Percentiles rank a stretch among this genome's conserved stretches.
Evolutionary conservation across 106 monocot species (phyloP).

Genomic region (Dioscorea zingiberensis): DNA sequence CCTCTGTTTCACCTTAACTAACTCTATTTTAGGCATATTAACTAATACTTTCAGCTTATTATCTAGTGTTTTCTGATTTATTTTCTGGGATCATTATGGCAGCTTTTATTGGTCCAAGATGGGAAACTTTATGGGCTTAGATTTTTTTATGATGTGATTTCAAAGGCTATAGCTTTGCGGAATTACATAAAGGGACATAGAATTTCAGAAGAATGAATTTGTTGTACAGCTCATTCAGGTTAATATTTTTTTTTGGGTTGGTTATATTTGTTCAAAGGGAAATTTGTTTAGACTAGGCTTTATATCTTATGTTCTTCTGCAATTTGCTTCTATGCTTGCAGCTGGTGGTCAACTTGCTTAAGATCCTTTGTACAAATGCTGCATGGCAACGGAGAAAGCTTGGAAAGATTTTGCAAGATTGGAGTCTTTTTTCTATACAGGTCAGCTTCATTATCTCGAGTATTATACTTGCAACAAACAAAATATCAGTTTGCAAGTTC

Average conservation of each 20-base stretch:
- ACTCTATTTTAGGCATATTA: no score
- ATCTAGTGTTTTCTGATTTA: not conserved
- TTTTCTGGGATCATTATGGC: slow-evolving; percentile 19
- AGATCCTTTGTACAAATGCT: slow-evolving; percentile 89
- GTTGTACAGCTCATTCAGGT: slow-evolving; percentile 81
- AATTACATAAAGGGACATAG: slow-evolving; percentile 42
- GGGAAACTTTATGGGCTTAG: slow-evolving; percentile 76
- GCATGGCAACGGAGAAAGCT: slow-evolving; percentile 97
- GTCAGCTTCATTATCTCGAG: slow-evolving; percentile 15
- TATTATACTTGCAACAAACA: no score
- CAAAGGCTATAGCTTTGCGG: slow-evolving; percentile 47
- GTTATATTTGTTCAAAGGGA: slow-evolving; percentile 9
- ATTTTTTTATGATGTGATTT: slow-evolving; percentile 70
- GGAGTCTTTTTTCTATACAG: slow-evolving; percentile 80
- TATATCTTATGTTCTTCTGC: not conserved
- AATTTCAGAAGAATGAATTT: slow-evolving; percentile 78
- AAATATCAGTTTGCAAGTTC: no score
- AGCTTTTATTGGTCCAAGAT: slow-evolving; percentile 85
- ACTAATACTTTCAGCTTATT: no score
- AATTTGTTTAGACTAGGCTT: not conserved
- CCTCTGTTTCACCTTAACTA: no score
- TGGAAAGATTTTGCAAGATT: slow-evolving; percentile 93
- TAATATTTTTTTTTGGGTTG: slow-evolving; percentile 5
- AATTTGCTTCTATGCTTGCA: slow-evolving; percentile 21
- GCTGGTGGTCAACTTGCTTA: slow-evolving; percentile 81